phyloP scores from a whole-genome alignment of 805 yeast species.

The Saccharomyces jurei region DNA sequence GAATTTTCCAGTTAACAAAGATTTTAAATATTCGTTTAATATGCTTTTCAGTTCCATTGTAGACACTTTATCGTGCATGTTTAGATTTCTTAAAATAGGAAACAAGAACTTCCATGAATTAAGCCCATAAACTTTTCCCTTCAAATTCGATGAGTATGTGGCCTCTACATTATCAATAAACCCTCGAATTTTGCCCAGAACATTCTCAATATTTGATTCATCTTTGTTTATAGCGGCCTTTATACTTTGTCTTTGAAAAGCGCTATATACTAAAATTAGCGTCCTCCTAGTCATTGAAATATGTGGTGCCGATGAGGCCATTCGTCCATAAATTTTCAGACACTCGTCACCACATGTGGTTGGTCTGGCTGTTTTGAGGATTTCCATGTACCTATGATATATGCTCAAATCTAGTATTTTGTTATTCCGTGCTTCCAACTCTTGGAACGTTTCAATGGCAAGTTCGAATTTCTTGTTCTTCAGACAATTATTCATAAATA shows the following conservation, averaged over 20 bases:
- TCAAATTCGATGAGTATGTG: constrained; percentile 5
- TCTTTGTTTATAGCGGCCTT: constrained; percentile 11
- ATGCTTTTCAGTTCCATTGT: constrained; percentile 3
- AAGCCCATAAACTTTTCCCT: constrained; percentile 9
- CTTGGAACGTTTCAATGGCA: constrained; percentile 14
- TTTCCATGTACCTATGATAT: constrained; percentile 12
- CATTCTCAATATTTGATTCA: constrained; percentile 3
- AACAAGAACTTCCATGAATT: constrained; percentile 24
- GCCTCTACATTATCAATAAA: constrained; percentile 18
- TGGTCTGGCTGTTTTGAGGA: constrained; percentile 9
- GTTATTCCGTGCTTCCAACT: constrained; percentile 1
- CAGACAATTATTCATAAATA: constrained; percentile 14
- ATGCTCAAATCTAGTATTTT: constrained; percentile 16
- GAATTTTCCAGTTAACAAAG: constrained; percentile 11
- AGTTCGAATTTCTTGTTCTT: constrained; percentile 10
- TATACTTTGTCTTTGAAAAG: constrained; percentile 20
- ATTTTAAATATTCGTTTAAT: constrained; percentile 15
- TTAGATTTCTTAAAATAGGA: constrained; percentile 13
- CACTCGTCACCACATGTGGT: constrained; percentile 13
- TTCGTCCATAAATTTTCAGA: constrained; percentile 7
- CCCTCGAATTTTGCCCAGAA: constrained; percentile 9
- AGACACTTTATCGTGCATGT: constrained; percentile 8
- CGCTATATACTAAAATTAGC: constrained; percentile 17
- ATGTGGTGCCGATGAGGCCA: constrained; percentile 8
- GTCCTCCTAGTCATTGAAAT: constrained; percentile 10